A percentile compares a stretch with the other conserved stretches of the same genome.
Evolutionary conservation across 768 basidiomycete species (phyloP).

Genomic region (Rubroboletus pulcherrimus): DNA sequence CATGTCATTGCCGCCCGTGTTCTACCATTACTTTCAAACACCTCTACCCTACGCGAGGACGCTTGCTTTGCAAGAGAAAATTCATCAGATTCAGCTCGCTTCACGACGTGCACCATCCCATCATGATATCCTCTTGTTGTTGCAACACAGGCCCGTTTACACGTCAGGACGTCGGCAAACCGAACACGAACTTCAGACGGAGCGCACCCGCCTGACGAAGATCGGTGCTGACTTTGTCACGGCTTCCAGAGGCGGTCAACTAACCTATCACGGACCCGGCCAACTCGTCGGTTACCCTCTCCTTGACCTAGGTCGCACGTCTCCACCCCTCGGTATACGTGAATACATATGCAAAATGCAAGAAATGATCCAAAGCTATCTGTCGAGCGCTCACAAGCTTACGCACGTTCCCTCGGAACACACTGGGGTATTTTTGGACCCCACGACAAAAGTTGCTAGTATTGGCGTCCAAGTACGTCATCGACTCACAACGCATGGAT

Average conservation of each 20-base stretch:
- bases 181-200: slow-evolving; percentile 51
- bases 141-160: slow-evolving; percentile 92
- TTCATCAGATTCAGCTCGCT: slow-evolving; percentile 63
- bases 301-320: slow-evolving; percentile 79
- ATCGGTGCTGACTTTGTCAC: slow-evolving; percentile 87
- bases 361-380: slow-evolving; percentile 59
- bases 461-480: slow-evolving; percentile 97
- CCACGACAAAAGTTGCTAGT: slow-evolving; percentile 83
- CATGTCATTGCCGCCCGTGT: slow-evolving; percentile 52
- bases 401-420: slow-evolving; percentile 61
- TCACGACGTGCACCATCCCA: slow-evolving; percentile 47
- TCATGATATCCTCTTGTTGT: slow-evolving; percentile 67
- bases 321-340: slow-evolving; percentile 66
- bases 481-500: slow-evolving; percentile 91
- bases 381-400: slow-evolving; percentile 59
- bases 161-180: slow-evolving; percentile 90
- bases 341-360: slow-evolving; percentile 87
- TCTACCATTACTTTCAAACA: slow-evolving; percentile 73
- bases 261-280: slow-evolving; percentile 97
- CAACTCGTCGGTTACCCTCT: slow-evolving; percentile 96
- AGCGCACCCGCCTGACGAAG: slow-evolving; percentile 59
- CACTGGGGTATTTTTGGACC: slow-evolving; percentile 86
- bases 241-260: slow-evolving; percentile 83
- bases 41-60: slow-evolving; percentile 75
- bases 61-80: slow-evolving; percentile 64